A percentile compares a stretch with the other conserved stretches of the same genome.
Conservation (phyloP, 2,329 filamentous ascomycete species). For the Aspergillus sp. region DNA sequence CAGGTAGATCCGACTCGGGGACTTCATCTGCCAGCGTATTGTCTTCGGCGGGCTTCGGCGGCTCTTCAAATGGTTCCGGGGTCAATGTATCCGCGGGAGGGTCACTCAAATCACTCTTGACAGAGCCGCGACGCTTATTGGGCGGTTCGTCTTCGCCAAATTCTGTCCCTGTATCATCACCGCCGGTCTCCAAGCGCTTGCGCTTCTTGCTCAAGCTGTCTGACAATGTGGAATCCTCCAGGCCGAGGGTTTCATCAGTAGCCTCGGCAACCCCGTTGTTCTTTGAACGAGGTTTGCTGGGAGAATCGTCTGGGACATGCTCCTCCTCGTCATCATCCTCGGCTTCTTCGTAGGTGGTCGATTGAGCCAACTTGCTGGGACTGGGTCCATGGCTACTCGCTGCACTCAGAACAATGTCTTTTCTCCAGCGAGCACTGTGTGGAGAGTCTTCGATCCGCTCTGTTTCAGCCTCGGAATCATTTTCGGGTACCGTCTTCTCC, state of each 20-base stretch:
- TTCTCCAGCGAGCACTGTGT: constrained; percentile 55
- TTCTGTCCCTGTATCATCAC: constrained; percentile 31
- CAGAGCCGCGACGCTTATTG: constrained; percentile 37
- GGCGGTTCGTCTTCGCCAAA: constrained; percentile 34
- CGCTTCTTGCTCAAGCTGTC: constrained; percentile 36
- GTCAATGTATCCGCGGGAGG: constrained; percentile 29
- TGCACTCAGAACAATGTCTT: constrained; percentile 59
- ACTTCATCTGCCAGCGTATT: constrained; percentile 27
- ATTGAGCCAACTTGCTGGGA: constrained; percentile 70
- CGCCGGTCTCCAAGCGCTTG: constrained; percentile 30
- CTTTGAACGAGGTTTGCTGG: constrained; percentile 34
- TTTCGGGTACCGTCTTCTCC: constrained; percentile 56
- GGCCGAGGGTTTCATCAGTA: constrained; percentile 16
- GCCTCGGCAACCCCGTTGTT: constrained; percentile 22
- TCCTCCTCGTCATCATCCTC: constrained; percentile 47
- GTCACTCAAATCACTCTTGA: constrained; percentile 33
- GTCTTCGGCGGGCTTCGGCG: constrained; percentile 23
- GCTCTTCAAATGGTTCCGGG: constrained; percentile 31
- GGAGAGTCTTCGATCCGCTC: constrained; percentile 90
- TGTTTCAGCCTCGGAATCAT: constrained; percentile 84
- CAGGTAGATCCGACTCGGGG: constrained; percentile 25
- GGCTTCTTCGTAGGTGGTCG: constrained; percentile 41
- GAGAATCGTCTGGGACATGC: constrained; percentile 35
- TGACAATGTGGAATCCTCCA: constrained; percentile 23
- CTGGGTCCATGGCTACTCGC: constrained; percentile 57